Base-by-base conservation (phyloP, 2,329 filamentous ascomycete species). In the Emergomyces orientalis region DNA sequence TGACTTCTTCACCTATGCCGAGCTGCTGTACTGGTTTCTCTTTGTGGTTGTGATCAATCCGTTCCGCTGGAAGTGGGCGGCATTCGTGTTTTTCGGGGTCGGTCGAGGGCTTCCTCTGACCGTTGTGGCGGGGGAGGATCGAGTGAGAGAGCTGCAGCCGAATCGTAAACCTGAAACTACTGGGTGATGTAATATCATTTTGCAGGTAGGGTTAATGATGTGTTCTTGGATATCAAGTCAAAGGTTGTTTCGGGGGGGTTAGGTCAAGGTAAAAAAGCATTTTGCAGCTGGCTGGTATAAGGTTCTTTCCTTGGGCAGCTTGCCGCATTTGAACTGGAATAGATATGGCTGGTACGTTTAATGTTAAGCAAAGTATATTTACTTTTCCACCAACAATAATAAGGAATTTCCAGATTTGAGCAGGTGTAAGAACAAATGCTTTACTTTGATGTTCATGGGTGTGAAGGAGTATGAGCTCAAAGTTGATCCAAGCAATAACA, bases 1-100 rank as follows among this genome's bases (percentile, higher is more conserved):
- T 69, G 90, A 95, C 72, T 95, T 95, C 77, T 94, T 95, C 72
- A 95, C 91, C 0, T 95, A 95, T 69, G 81, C 88, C 0, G 91
- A 96, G 74, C 77, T 95, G 59, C 71, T 94, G 4, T 95, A 89
- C 80, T 95, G 90, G 91, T 94, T 93, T 67, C 73, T 85, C 6
- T 95, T 94, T 70, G 88, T 88, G 63, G 85, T 93, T 51, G 77
- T 82, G 4, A 82, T 94, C 69, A 95, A 95, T 71, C 91, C 91
- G 0, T 95, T 95, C 74, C 79, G 90, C 9, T 95, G 90, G 90
- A 95, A 95, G 78, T 95, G 90, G 91, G 89, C 87, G 0, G 72
- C 86, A 0, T 95, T 95, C 71, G 89, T 95, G 19, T 86, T 95
- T 69, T 88, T 88, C 64, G 90, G 91, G 0, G 72, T 93, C 37